These are phyloP conservation scores for Leccinum arenicola DNA, from an alignment of 768 basidiomycete genomes.

Conservation along the genomic window DNA sequence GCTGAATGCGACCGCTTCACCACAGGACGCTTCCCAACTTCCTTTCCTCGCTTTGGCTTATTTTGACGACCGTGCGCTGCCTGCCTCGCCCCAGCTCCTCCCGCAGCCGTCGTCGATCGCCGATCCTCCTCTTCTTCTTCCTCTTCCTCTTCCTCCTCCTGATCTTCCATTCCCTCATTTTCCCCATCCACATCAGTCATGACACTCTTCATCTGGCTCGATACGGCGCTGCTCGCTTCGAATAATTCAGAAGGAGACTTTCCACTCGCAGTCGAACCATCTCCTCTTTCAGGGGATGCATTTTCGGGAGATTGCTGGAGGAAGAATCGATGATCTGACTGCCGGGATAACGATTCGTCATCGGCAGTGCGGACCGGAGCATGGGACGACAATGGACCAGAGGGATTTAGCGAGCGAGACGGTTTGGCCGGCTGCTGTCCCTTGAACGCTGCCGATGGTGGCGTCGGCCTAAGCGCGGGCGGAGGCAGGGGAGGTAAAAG, in stretches of 20 bases:
- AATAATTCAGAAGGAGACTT: slow-evolving; percentile 33
- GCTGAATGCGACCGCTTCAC: slow-evolving; percentile 30
- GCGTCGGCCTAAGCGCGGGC: slow-evolving; percentile 13
- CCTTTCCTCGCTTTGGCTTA: slow-evolving; percentile 34
- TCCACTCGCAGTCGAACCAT: slow-evolving; percentile 31
- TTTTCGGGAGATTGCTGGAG: slow-evolving; percentile 42
- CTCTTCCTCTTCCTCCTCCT: slow-evolving; percentile 18
- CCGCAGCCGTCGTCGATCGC: slow-evolving; percentile 17
- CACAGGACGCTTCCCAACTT: slow-evolving; percentile 25
- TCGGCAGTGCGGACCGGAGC: slow-evolving; percentile 13
- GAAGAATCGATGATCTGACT: slow-evolving; percentile 43
- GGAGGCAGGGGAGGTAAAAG: slow-evolving; percentile 32
- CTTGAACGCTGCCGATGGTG: background rate
- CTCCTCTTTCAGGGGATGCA: slow-evolving; percentile 35
- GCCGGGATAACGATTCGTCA: slow-evolving; percentile 31
- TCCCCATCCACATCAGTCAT: slow-evolving; percentile 20
- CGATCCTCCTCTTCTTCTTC: slow-evolving; percentile 23
- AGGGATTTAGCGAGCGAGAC: slow-evolving; percentile 10
- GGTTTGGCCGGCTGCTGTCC: slow-evolving; percentile 19
- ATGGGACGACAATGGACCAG: slow-evolving; percentile 3
- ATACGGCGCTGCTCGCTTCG: slow-evolving; percentile 36
- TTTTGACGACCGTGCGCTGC: slow-evolving; percentile 17
- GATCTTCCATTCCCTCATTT: slow-evolving; percentile 17
- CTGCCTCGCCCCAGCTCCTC: slow-evolving; percentile 8
- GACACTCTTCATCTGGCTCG: slow-evolving; percentile 27